These are phyloP conservation scores for Amanita muscaria DNA, from an alignment of 768 basidiomycete species.

Conservation along the genomic window DNA sequence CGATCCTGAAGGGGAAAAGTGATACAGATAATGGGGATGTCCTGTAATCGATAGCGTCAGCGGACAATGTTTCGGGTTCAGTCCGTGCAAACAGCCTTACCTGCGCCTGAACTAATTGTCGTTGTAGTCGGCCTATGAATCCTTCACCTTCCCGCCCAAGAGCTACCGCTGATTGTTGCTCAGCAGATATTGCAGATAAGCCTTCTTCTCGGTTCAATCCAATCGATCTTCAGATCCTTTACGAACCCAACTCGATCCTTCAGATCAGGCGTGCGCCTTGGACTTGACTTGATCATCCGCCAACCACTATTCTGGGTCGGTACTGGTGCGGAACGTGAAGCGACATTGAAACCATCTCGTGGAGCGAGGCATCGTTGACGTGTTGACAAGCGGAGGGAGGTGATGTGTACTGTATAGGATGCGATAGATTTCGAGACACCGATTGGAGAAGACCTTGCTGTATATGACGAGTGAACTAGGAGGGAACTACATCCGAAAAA, in stretches of 20 bases:
- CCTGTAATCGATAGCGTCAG: no score
- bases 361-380: slow-evolving; percentile 33
- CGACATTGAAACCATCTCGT: slow-evolving; percentile 23
- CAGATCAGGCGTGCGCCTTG: slow-evolving; percentile 22
- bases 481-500: not conserved
- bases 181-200: slow-evolving; percentile 52
- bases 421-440: slow-evolving; percentile 42
- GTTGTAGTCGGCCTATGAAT: slow-evolving; percentile 38
- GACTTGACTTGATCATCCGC: slow-evolving; percentile 42
- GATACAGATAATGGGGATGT: slow-evolving; percentile 56
- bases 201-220: slow-evolving; percentile 74
- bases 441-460: slow-evolving; percentile 49
- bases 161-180: slow-evolving; percentile 29
- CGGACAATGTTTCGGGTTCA: no score
- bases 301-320: slow-evolving; percentile 38
- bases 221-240: slow-evolving; percentile 27
- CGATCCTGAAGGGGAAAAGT: slow-evolving; percentile 59
- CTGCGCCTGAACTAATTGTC: slow-evolving; percentile 55
- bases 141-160: slow-evolving; percentile 37
- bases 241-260: not conserved
- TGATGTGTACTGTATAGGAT: slow-evolving; percentile 60
- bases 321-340: slow-evolving; percentile 12
- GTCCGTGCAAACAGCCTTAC: slow-evolving; percentile 31
- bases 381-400: slow-evolving; percentile 44
- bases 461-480: slow-evolving; percentile 58